Conservation (phyloP, 305 asterid genomes). For the Fraxinus dipetala region DNA sequence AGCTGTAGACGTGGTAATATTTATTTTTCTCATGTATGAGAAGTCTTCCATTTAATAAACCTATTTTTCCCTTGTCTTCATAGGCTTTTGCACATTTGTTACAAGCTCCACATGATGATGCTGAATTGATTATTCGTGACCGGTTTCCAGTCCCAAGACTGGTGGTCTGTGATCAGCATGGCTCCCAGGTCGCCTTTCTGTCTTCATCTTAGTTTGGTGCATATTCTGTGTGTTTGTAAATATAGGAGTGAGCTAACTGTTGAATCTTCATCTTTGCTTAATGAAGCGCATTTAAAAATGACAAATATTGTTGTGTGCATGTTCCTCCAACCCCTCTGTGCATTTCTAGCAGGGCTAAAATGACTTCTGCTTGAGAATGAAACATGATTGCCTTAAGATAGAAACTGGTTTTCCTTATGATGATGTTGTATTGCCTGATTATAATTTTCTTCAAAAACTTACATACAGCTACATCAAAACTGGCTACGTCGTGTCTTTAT, state of each 20-base stretch:
- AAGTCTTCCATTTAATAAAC: constrained; percentile 11
- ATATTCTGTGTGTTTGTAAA: background rate
- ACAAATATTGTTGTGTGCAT: background rate
- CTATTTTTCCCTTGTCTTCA: constrained; percentile 1
- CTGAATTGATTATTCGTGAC: constrained; percentile 71
- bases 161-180: constrained; percentile 98
- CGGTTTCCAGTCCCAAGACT: constrained; percentile 96
- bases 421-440: background rate
- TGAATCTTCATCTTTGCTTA: constrained; percentile 3
- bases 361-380: background rate
- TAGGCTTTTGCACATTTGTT: constrained; percentile 82
- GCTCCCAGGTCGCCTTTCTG: constrained; percentile 74
- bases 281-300: background rate
- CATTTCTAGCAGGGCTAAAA: background rate
- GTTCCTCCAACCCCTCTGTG: background rate
- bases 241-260: background rate
- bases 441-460: background rate
- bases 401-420: background rate
- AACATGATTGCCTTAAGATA: background rate
- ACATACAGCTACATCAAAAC: background rate
- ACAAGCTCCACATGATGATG: constrained; percentile 92
- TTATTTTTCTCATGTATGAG: background rate
- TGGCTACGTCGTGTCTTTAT: background rate
- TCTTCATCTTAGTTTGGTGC: constrained; percentile 3
- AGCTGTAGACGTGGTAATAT: background rate